A percentile compares a stretch with the other conserved stretches of the same genome.
These are phyloP conservation scores for Lotus japonicus DNA, from an alignment of 306 rosid species.

Conservation along the genomic window DNA sequence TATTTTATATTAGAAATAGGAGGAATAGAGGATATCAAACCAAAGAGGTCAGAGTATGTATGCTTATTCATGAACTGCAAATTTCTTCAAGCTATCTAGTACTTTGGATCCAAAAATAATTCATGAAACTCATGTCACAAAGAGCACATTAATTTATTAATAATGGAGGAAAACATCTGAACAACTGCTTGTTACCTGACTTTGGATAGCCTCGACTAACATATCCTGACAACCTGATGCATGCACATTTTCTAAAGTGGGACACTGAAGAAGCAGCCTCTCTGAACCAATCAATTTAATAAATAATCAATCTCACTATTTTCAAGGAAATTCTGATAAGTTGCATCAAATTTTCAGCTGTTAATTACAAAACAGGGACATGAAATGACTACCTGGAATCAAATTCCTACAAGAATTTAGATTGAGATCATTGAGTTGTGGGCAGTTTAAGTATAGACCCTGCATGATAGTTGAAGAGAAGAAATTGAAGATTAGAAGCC, in stretches of 20 bases:
- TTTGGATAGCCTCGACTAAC: conserved; percentile 54
- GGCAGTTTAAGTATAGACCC: conserved; percentile 89
- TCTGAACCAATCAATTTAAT: conserved; percentile 39
- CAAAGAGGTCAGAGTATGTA: background rate
- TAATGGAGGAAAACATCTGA: background rate
- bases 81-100: background rate
- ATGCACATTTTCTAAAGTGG: conserved; percentile 65
- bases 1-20: conserved; percentile 1
- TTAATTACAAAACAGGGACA: conserved; percentile 6
- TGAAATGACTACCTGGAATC: conserved; percentile 65
- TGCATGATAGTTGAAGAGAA: conserved; percentile 31
- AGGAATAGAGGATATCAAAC: background rate
- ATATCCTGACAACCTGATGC: conserved; percentile 65
- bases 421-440: conserved; percentile 75
- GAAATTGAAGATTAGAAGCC: conserved; percentile 23
- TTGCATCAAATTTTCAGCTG: background rate
- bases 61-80: background rate
- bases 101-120: background rate
- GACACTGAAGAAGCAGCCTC: conserved; percentile 79
- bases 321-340: background rate
- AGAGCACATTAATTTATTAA: background rate
- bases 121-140: background rate
- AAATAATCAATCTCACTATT: background rate
- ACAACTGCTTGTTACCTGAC: conserved; percentile 52
- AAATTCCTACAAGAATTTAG: conserved; percentile 79